Conservation (phyloP, 345 rosid species). For the Gossypium ekmanianum region DNA sequence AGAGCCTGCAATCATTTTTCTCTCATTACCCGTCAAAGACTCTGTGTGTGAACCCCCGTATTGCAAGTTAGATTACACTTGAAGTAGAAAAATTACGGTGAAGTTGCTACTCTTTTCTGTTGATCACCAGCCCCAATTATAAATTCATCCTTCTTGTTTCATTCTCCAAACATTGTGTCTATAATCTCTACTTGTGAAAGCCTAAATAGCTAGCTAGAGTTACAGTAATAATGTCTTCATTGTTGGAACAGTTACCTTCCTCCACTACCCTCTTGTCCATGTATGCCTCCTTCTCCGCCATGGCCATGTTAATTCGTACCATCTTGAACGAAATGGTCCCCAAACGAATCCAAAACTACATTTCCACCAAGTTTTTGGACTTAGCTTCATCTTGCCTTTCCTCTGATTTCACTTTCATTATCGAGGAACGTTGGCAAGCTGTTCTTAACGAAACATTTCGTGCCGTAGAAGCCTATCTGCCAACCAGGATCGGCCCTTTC, state of each 20-base stretch:
- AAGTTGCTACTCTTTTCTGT: background rate
- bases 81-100: background rate
- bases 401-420: conserved; percentile 30
- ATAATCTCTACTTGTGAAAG: background rate
- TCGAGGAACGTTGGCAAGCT: conserved; percentile 43
- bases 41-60: no score
- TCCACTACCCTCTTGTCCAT: conserved; percentile 5
- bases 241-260: conserved; percentile 2
- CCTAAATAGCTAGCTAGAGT: background rate
- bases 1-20: no score
- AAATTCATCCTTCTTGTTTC: background rate
- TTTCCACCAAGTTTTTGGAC: conserved; percentile 5
- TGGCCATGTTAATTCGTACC: conserved; percentile 13
- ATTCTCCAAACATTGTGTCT: background rate
- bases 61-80: no score
- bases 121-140: background rate
- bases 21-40: background rate
- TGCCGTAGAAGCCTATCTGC: conserved; percentile 32
- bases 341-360: background rate
- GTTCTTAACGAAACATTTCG: conserved; percentile 34
- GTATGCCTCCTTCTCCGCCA: conserved; percentile 17
- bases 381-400: background rate
- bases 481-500: conserved; percentile 23
- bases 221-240: background rate
- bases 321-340: conserved; percentile 10